Base-by-base conservation (phyloP, 2,329 filamentous ascomycete genomes). In the Clarireedia homoeocarpa region DNA sequence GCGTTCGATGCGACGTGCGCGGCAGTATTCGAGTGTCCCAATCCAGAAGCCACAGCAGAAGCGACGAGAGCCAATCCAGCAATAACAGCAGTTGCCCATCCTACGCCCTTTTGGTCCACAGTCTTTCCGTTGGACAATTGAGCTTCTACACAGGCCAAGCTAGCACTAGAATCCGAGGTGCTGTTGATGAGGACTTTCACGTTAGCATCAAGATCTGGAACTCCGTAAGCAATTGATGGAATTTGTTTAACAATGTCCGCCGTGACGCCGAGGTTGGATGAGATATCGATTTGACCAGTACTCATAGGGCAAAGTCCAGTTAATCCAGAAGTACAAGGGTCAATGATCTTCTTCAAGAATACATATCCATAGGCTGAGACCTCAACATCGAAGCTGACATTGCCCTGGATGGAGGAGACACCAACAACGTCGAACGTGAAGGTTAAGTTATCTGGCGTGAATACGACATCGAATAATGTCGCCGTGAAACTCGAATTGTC, bases 1-100 rank as follows among this genome's bases (percentile, higher is more conserved):
- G 92, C 90, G 68, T 95, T 96, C 55, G 91, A 88, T 54, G 92
- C 92, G 61, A 97, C 89, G 72, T 97, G 92, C 51, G 92, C 91
- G 48, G 92, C 91, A 5, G 92, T 92, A 71, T 96, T 96, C 50
- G 89, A 89, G 72, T 96, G 91, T 10, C 92, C 92, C 4, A 96
- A 77, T 34, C 91, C 91, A 27, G 91, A 96, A 30, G 92, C 88
- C 61, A 96, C 81, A 59, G 90, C 92, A 45, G 92, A 96, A 7
- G 90, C 86, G 49, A 90, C 77, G 48, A 96, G 78, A 63, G 88
- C 90, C 47, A 95, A 74, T 59, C 89, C 90, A 61, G 90, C 89
- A 65, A 96, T 91, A 63, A 95, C 78, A 57, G 92, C 92, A 26
- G 91, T 91, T 39, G 84, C 80, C 91, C 91, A 96, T 66, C 91